phyloP scores from a whole-genome alignment of 1,284 basidiomycete genomes.

The Heterobasidion parviporum region DNA sequence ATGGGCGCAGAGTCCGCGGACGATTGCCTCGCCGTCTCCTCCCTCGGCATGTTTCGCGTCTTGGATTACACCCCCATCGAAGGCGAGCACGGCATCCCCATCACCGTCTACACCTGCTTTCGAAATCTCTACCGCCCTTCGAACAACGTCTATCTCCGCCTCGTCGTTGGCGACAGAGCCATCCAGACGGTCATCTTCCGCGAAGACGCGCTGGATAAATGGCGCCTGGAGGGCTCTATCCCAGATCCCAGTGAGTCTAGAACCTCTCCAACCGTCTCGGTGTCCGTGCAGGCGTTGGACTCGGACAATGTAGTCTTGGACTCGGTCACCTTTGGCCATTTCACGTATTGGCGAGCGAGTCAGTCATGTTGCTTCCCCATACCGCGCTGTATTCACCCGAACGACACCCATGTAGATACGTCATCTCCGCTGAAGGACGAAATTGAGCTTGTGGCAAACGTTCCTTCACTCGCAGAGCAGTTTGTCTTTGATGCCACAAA shows the following conservation, averaged over 20 bases:
- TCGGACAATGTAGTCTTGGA: conserved; percentile 46
- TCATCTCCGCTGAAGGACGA: neutral
- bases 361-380: conserved; percentile 13
- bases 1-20: too few relatives aligned
- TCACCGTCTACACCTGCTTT: conserved; percentile 56
- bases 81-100: conserved; percentile 47
- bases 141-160: conserved; percentile 49
- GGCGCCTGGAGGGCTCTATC: conserved; percentile 51
- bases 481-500: too few relatives aligned
- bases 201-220: conserved; percentile 34
- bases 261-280: conserved; percentile 30
- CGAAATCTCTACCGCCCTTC: conserved; percentile 27
- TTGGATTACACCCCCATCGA: conserved; percentile 51
- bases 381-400: neutral
- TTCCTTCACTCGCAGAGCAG: neutral
- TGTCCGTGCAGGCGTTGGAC: conserved; percentile 59
- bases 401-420: neutral
- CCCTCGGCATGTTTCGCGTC: conserved; percentile 48
- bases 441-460: neutral
- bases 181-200: conserved; percentile 51
- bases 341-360: conserved; percentile 56
- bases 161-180: conserved; percentile 55
- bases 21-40: conserved; percentile 23
- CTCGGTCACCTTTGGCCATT: conserved; percentile 59
- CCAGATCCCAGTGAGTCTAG: conserved; percentile 34